Percentiles rank a stretch among this genome's conserved stretches.
phyloP scores from a whole-genome alignment of 805 yeast genomes.

The Saccharomyces paradoxus region DNA sequence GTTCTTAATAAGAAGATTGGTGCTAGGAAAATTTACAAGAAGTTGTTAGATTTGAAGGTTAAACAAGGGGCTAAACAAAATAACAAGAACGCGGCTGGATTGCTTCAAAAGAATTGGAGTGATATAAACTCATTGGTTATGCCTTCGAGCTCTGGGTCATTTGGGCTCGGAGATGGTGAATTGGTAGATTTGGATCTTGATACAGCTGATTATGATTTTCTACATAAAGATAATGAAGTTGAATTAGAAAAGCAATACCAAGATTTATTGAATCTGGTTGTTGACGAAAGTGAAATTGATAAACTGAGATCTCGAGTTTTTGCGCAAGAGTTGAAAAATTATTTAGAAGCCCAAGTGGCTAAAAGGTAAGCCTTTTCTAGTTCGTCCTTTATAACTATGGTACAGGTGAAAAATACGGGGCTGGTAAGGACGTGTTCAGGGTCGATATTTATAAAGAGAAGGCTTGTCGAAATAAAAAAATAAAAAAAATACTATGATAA shows the following conservation, averaged over 20 bases:
- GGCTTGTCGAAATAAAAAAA: not conserved
- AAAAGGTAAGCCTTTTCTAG: not conserved
- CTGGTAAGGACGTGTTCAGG: not conserved
- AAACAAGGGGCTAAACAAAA: conserved; percentile 15
- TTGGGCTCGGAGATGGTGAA: conserved; percentile 44
- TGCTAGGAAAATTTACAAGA: conserved; percentile 29
- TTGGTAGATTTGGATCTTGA: conserved; percentile 35
- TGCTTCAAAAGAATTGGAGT: conserved; percentile 35
- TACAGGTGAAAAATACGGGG: not conserved
- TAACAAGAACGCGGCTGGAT: conserved; percentile 9
- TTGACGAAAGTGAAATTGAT: conserved; percentile 21
- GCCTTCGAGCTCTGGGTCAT: conserved; percentile 35
- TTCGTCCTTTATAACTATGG: not conserved
- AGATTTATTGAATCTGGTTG: conserved; percentile 15
- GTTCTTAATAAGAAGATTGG: conserved; percentile 32
- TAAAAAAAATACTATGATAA: not conserved
- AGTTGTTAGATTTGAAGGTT: conserved; percentile 19
- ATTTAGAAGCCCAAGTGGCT: not conserved
- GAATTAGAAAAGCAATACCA: conserved; percentile 27
- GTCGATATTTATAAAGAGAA: not conserved
- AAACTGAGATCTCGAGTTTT: conserved; percentile 10
- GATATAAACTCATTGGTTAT: conserved; percentile 37
- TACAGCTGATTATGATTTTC: conserved; percentile 21
- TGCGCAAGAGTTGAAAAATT: not conserved
- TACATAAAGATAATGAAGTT: conserved; percentile 15